Evolutionary conservation across 306 rosid species (phyloP), one percentile per base, ranked within the genome.

Genomic region (Lotus japonicus): DNA sequence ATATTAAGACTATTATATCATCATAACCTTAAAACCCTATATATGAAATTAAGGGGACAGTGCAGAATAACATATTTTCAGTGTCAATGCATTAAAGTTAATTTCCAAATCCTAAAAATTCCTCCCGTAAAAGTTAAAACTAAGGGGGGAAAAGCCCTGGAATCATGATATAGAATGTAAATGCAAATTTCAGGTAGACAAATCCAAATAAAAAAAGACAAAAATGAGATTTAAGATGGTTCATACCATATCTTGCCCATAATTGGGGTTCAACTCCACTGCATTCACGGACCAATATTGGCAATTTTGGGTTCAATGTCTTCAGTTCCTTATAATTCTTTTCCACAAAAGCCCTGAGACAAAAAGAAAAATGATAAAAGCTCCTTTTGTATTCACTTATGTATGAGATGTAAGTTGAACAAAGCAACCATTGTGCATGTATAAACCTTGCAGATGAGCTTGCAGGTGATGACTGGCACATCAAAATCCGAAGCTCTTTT

Each of bases 231-330:
- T 44, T 62, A 16, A 64, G 75, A 75, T 21, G 14, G 66, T 19
- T 33, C 44, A 78, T 88, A 90, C 99, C 97, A 67, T 84, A 94
- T 88, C 99, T 84, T 56, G 99, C 97, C 99, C 99, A 95, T 44
- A 95, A 68, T 70, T 90, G 99, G 21, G 97, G 96, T 53, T 86
- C 85, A 41, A 82, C 69, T 74, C 97, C 99, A 42, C 89, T 71
- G 92, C 90, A 73, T 72, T 94, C 99, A 21, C 99, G 97, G 56
- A 90, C 88, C 90, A 90, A 78, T 72, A 95, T 90, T 38, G 99
- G 97, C 14, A 95, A 75, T 68, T 78, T 90, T 28, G 99, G 97
- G 74, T 95, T 95, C 84, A 81, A 74, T 17, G 86, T 79, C 80
- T 90, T 94, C 9, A 94, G 88, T 38, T 88, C 96, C 84, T 84